A percentile compares a stretch with the other conserved stretches of the same genome.
Conservation (phyloP, 768 basidiomycete genomes). For the Ramaria rubella region DNA sequence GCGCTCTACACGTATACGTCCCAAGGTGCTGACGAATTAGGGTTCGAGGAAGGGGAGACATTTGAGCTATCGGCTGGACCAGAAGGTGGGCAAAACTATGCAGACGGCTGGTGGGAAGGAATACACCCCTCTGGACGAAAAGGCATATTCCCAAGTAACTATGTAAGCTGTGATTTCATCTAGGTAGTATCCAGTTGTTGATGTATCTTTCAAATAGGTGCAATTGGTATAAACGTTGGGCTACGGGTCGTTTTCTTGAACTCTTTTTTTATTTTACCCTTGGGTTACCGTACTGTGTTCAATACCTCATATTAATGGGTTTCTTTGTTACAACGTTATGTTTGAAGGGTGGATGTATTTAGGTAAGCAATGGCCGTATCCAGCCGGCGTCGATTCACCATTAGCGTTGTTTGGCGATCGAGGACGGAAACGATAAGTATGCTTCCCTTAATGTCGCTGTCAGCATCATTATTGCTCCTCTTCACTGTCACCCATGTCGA, state of each 20-base stretch:
- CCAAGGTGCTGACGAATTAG: slow-evolving; percentile 65
- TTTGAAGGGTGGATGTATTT: too few species aligned
- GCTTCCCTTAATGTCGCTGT: background rate
- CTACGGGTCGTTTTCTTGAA: too few species aligned
- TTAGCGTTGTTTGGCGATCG: too few species aligned
- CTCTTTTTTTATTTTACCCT: too few species aligned
- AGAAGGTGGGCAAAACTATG: slow-evolving; percentile 57
- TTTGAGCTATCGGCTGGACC: slow-evolving; percentile 60
- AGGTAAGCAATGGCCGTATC: too few species aligned
- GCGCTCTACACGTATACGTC: slow-evolving; percentile 77
- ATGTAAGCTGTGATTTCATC: slow-evolving; percentile 45
- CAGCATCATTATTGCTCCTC: too few species aligned
- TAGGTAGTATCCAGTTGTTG: background rate
- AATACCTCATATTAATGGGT: too few species aligned
- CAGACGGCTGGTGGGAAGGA: slow-evolving; percentile 88
- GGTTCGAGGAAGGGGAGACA: slow-evolving; percentile 51
- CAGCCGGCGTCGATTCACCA: too few species aligned
- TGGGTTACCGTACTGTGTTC: too few species aligned
- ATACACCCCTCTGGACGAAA: slow-evolving; percentile 50
- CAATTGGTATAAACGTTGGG: background rate
- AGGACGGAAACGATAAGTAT: background rate
- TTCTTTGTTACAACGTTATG: too few species aligned
- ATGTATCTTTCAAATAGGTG: background rate
- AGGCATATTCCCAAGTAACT: slow-evolving; percentile 85
- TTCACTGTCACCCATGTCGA: slow-evolving; percentile 22